phyloP scores from a whole-genome alignment of 1,284 basidiomycete genomes.

The Wolfiporia cocos region DNA sequence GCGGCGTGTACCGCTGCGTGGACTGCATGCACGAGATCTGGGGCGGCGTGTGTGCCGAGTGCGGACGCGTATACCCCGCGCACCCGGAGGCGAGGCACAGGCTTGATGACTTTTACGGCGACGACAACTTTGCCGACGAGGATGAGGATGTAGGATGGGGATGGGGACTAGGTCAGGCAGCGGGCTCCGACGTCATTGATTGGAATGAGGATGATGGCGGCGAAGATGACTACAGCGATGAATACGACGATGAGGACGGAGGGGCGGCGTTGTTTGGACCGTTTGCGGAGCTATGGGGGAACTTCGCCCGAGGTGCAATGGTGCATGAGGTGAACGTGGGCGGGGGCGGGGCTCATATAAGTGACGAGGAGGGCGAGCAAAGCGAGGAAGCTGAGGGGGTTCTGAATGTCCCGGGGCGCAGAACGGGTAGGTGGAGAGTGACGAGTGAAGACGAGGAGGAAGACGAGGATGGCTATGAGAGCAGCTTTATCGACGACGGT shows the following conservation, averaged over 20 bases:
- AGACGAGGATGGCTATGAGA: conserved; percentile 33
- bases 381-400: conserved; percentile 17
- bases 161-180: too few species aligned
- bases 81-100: conserved; percentile 24
- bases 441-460: conserved; percentile 14
- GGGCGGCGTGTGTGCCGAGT: conserved; percentile 54
- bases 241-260: conserved; percentile 8
- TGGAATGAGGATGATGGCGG: conserved; percentile 5
- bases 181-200: too few species aligned
- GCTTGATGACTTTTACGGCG: background rate
- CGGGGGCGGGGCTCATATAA: background rate
- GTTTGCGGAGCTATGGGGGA: conserved; percentile 3
- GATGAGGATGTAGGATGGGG: conserved; percentile 8
- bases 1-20: conserved; percentile 64
- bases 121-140: conserved; percentile 22
- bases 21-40: conserved; percentile 73
- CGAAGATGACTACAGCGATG: conserved; percentile 5
- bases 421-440: too few species aligned
- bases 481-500: conserved; percentile 44
- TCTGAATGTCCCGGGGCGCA: too few species aligned
- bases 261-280: too few species aligned
- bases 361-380: conserved; percentile 13
- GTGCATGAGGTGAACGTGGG: too few species aligned
- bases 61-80: conserved; percentile 51
- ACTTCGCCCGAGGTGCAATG: too few species aligned